Base-by-base conservation (phyloP, 2,329 filamentous ascomycete species). In the Domatiomyces catenatus region DNA sequence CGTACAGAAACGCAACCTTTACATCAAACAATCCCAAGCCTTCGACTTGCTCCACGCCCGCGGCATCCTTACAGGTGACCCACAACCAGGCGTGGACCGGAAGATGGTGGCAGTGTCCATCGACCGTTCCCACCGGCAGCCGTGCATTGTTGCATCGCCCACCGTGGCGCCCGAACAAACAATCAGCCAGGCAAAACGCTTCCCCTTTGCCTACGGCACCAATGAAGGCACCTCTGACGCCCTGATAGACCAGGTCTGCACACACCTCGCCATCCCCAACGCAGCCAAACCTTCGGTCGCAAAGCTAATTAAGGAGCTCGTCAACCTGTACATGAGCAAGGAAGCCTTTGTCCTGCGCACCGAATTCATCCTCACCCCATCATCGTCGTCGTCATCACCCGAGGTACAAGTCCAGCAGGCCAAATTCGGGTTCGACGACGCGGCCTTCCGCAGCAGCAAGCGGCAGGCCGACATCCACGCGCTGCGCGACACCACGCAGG, bases 391-490 rank as follows among this genome's bases (percentile, higher is more conserved):
- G 62, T 67, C 8, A 54, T 56, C 42, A 54, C 56, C 12, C 17
- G 60, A 62, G 1, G 58, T 84, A 0, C 68, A 75, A 48, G 66
- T 81, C 15, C 71, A 72, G 28, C 69, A 67, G 42, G 74, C 80
- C 1, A 69, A 71, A 46, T 76, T 84, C 58, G 75, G 76, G 52
- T 83, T 86, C 67, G 83, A 86, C 64, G 81, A 85, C 66, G 80
- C 82, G 1, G 80, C 81, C 0, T 80, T 76, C 64, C 73, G 75
- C 50, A 82, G 76, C 59, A 71, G 71, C 1, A 72, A 72, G n/a
- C 75, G 82, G 1, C 80, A 85, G 53, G 64, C 69, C 42, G 75
- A 77, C 46, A 68, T 85, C 24, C 80, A 83, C 58, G 64, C 65
- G 5, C 66, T 82, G 10, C 72, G 80, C 20, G 72, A 79, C 53